Percentiles rank a stretch among this genome's conserved stretches.
Evolutionary conservation across 1,139 yeast species (phyloP).

Genomic region (Kodamaea alishanica): DNA sequence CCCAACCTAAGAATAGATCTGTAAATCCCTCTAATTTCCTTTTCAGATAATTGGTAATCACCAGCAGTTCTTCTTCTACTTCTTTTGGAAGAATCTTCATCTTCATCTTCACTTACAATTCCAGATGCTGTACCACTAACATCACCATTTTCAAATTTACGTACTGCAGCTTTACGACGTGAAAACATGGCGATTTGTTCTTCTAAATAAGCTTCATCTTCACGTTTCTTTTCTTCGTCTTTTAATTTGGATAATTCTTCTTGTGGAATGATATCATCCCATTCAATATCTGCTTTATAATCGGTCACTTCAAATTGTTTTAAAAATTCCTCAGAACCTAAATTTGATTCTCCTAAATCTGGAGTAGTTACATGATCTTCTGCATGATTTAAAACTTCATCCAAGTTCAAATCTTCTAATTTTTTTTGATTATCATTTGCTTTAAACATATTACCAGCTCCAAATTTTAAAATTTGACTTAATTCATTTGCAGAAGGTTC

Average conservation of each 20-base stretch:
- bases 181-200: constrained; percentile 88
- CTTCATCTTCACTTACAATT: constrained; percentile 31
- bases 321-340: constrained; percentile 97
- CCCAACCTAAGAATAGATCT: constrained; percentile 81
- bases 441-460: constrained; percentile 98
- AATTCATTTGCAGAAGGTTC: constrained; percentile 87
- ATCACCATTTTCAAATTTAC: constrained; percentile 35
- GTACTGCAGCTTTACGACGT: constrained; percentile 72
- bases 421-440: constrained; percentile 90
- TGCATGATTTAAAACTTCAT: constrained; percentile 93
- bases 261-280: constrained; percentile 99
- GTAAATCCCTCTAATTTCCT: constrained; percentile 84
- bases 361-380: constrained; percentile 97
- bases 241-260: constrained; percentile 86
- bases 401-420: constrained; percentile 90
- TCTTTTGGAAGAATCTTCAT: constrained; percentile 34
- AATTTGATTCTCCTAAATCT: constrained; percentile 90
- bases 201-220: constrained; percentile 81
- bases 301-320: constrained; percentile 98
- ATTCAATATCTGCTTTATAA: constrained; percentile 95
- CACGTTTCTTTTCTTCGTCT: constrained; percentile 82
- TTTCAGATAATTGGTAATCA: constrained; percentile 67
- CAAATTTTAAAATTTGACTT: constrained; percentile 91
- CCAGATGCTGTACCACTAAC: constrained; percentile 5
- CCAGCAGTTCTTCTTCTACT: constrained; percentile 37